phyloP scores from a whole-genome alignment of 2,329 filamentous ascomycete species.

The Pseudogymnoascus sp. region DNA sequence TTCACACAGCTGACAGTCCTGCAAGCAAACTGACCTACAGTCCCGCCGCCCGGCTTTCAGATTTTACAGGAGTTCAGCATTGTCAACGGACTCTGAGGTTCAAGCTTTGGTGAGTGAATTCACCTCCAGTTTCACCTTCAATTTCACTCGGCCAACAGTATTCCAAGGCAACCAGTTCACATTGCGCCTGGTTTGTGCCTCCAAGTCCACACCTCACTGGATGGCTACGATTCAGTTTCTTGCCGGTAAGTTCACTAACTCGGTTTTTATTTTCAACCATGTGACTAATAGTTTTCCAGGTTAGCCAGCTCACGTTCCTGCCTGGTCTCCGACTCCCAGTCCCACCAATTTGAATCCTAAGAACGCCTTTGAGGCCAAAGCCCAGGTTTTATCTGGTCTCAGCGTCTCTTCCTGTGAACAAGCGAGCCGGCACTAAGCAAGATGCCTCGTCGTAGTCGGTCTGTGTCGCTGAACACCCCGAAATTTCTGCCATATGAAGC shows the following conservation, averaged over 20 bases:
- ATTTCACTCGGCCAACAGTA: background rate
- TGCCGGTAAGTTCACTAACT: too few relatives aligned
- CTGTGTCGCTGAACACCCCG: background rate
- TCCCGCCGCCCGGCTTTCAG: background rate
- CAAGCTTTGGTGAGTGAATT: background rate
- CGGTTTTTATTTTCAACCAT: too few relatives aligned
- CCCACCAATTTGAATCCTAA: background rate
- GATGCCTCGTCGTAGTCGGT: background rate
- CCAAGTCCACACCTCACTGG: background rate
- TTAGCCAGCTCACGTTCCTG: background rate
- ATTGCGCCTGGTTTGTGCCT: background rate
- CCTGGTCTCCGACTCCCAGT: background rate
- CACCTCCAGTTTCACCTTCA: background rate
- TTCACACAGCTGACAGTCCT: background rate
- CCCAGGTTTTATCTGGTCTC: background rate
- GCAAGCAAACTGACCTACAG: background rate
- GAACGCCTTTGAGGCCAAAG: background rate
- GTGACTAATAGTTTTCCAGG: background rate
- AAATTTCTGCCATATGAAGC: background rate
- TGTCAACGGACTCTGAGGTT: background rate
- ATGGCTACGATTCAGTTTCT: background rate
- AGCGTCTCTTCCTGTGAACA: background rate
- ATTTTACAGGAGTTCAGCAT: background rate
- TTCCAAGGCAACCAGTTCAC: background rate
- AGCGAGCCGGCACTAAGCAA: background rate